Conservation (phyloP, 2,329 filamentous ascomycete genomes). For the Arthrinium puccinioides region DNA sequence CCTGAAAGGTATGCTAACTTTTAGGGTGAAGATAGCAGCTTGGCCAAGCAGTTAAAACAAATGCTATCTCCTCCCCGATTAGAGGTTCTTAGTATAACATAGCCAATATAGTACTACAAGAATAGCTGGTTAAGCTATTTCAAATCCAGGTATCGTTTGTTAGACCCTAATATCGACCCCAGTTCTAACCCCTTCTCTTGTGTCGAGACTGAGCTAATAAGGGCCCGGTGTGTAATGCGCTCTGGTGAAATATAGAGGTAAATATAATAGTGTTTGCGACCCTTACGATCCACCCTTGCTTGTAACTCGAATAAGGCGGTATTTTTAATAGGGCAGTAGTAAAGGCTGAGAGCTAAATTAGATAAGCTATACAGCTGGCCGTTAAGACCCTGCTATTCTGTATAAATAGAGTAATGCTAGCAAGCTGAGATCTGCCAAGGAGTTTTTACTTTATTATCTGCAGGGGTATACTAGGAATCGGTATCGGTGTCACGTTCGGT, state of each 20-base stretch:
- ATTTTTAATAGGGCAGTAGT: neutral
- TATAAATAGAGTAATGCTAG: neutral
- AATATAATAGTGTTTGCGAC: conserved; percentile 3
- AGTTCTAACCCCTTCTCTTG: neutral
- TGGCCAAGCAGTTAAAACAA: neutral
- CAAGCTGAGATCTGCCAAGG: neutral
- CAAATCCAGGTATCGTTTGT: neutral
- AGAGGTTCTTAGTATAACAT: neutral
- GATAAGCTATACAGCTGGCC: neutral
- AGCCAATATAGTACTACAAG: conserved; percentile 1
- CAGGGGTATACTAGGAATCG: neutral
- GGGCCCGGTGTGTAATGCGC: neutral
- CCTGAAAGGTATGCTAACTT: neutral
- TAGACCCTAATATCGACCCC: neutral
- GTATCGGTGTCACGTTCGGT: neutral
- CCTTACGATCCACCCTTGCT: conserved; percentile 1
- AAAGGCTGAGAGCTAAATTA: conserved; percentile 2
- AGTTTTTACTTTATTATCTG: neutral
- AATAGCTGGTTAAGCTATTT: neutral
- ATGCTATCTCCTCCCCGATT: neutral
- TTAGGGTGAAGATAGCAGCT: neutral
- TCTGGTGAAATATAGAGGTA: conserved; percentile 3
- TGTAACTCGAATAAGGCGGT: conserved; percentile 1
- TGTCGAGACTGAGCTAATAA: neutral
- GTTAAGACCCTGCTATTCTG: conserved; percentile 1